Conservation (phyloP, 139 green algal species). For the Chlamydomonas asymmetrica region DNA sequence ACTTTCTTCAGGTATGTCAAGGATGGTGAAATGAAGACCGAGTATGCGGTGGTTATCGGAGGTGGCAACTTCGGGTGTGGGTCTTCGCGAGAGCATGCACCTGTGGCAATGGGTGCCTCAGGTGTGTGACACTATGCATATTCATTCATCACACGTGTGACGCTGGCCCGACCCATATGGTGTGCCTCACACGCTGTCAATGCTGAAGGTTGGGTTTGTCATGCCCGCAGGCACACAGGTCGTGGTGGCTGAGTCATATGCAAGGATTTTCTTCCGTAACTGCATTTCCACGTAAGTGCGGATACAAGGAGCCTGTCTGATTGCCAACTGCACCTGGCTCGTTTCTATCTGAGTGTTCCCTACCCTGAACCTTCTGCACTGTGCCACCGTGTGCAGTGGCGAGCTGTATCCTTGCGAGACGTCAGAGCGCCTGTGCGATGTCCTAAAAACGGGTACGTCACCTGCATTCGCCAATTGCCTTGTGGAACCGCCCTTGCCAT, state of each 20-base stretch:
- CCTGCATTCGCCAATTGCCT: too few relatives aligned
- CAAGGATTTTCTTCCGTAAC: constrained; percentile 97
- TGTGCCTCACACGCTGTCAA: too few relatives aligned
- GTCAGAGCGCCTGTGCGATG: constrained; percentile 77
- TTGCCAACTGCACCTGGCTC: too few relatives aligned
- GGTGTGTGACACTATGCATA: constrained; percentile 58
- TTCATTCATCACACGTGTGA: too few relatives aligned
- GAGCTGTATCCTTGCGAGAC: constrained; percentile 92
- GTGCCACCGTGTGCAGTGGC: constrained; percentile 61
- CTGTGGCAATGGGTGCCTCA: constrained; percentile 85
- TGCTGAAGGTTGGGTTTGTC: too few relatives aligned
- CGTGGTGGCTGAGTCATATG: constrained; percentile 90
- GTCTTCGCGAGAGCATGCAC: constrained; percentile 91
- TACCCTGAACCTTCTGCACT: too few relatives aligned
- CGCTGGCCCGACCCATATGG: too few relatives aligned
- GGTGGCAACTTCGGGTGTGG: constrained; percentile 95
- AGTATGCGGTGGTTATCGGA: constrained; percentile 90
- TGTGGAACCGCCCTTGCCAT: too few relatives aligned
- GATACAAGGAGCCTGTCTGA: too few relatives aligned
- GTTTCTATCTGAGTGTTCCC: too few relatives aligned
- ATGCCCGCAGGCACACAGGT: constrained; percentile 67
- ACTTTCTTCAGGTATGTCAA: constrained; percentile 71
- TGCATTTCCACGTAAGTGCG: constrained; percentile 86
- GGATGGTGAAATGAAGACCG: constrained; percentile 87
- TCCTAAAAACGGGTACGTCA: constrained; percentile 67